A percentile compares a stretch with the other conserved stretches of the same genome.
Evolutionary conservation across 805 yeast species (phyloP).

Genomic region (Candida pseudofarinosa): DNA sequence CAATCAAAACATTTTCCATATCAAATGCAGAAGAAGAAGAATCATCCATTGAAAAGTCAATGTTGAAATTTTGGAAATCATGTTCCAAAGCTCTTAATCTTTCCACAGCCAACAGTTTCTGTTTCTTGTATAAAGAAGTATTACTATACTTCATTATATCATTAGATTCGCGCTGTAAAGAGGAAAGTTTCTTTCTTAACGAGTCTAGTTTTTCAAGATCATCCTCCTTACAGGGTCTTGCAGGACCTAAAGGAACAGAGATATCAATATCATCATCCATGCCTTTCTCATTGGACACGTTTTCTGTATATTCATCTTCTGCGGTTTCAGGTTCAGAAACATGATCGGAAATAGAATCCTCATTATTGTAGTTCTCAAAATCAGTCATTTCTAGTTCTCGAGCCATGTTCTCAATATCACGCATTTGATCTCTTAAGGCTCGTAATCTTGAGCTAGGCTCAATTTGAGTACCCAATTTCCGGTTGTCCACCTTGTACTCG

Average conservation of each 20-base stretch:
- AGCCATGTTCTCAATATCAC: constrained; percentile 77
- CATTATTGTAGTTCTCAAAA: constrained; percentile 44
- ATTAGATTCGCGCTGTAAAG: constrained; percentile 69
- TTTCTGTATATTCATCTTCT: not conserved
- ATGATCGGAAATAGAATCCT: constrained; percentile 4
- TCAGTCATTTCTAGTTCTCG: constrained; percentile 82
- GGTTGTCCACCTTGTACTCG: constrained; percentile 43
- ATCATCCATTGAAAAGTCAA: constrained; percentile 39
- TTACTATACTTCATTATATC: constrained; percentile 68
- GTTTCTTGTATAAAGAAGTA: constrained; percentile 54
- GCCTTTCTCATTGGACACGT: not conserved
- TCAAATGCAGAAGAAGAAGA: constrained; percentile 11
- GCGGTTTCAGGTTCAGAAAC: constrained; percentile 17
- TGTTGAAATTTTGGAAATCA: constrained; percentile 61
- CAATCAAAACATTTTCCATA: constrained; percentile 15
- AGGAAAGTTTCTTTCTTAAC: constrained; percentile 54
- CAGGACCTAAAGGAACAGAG: constrained; percentile 27
- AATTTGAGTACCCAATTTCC: constrained; percentile 47
- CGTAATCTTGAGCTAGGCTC: constrained; percentile 78
- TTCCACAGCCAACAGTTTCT: constrained; percentile 64
- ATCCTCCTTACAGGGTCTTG: constrained; percentile 40
- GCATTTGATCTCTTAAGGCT: constrained; percentile 78
- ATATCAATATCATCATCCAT: constrained; percentile 2
- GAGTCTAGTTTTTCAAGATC: constrained; percentile 54
- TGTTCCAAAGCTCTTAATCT: constrained; percentile 67